A percentile compares a stretch with the other conserved stretches of the same genome.
These are phyloP conservation scores for Podaxis sp. DNA, from an alignment of 768 basidiomycete genomes.

Conservation along the genomic window DNA sequence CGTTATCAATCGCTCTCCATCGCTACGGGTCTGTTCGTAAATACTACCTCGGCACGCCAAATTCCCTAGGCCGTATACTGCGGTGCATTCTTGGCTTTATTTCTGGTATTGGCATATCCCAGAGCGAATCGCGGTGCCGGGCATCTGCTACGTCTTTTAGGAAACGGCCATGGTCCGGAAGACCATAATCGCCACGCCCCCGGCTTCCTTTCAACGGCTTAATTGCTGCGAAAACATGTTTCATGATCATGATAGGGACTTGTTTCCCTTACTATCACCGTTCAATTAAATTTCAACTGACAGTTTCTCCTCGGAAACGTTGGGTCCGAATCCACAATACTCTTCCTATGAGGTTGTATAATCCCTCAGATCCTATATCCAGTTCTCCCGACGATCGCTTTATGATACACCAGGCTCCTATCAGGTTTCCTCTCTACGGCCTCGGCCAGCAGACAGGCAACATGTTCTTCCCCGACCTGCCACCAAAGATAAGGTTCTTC, in stretches of 20 bases:
- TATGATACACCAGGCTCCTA: neutral
- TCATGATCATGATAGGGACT: neutral
- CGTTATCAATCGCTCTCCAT: neutral
- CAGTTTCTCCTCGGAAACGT: neutral
- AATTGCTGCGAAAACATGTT: neutral
- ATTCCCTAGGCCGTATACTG: neutral
- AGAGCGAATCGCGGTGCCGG: neutral
- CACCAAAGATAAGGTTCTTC: neutral
- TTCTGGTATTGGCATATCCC: neutral
- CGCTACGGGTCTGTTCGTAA: neutral
- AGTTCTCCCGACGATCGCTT: neutral
- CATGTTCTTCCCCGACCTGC: neutral
- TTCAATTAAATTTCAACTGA: neutral
- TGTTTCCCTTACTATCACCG: neutral
- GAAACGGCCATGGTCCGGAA: neutral
- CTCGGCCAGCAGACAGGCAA: neutral
- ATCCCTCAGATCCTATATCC: neutral
- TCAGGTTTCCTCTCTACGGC: neutral
- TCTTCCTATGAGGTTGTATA: neutral
- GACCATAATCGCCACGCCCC: neutral
- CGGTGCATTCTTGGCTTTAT: neutral
- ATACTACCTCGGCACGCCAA: neutral
- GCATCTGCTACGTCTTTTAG: neutral
- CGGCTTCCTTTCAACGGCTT: neutral
- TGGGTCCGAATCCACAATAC: neutral